Evolutionary conservation across 2,329 filamentous ascomycete genomes (phyloP).

Genomic region (Cucurbitaria berberidis): DNA sequence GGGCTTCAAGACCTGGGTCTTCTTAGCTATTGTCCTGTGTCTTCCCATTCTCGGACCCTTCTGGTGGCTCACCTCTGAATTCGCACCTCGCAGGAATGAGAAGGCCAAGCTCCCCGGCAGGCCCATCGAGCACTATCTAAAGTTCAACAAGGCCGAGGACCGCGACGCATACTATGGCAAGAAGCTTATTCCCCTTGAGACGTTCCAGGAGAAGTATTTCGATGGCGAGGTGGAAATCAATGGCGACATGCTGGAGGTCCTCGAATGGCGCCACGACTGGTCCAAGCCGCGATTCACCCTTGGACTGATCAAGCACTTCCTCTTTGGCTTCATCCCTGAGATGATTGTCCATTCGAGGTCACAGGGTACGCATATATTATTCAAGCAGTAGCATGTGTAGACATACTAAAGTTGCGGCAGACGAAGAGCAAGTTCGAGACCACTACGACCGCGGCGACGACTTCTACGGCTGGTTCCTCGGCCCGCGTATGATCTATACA

Average conservation of each 20-base stretch:
- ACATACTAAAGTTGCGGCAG: constrained; percentile 51
- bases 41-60: constrained; percentile 80
- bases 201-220: constrained; percentile 98
- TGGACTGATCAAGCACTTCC: constrained; percentile 84
- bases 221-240: constrained; percentile 95
- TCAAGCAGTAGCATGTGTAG: not conserved
- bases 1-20: constrained; percentile 83
- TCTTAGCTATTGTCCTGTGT: constrained; percentile 80
- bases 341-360: constrained; percentile 90
- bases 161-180: constrained; percentile 73
- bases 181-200: constrained; percentile 87
- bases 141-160: constrained; percentile 71
- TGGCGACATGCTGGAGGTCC: constrained; percentile 83
- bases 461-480: constrained; percentile 98
- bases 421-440: constrained; percentile 96
- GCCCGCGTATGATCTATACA: constrained; percentile 98
- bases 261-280: constrained; percentile 98
- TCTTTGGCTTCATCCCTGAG: constrained; percentile 86
- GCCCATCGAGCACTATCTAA: constrained; percentile 88
- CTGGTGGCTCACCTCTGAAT: constrained; percentile 80
- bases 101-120: constrained; percentile 87
- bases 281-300: constrained; percentile 91
- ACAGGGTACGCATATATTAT: constrained; percentile 64
- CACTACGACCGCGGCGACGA: constrained; percentile 98
- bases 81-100: constrained; percentile 89